phyloP scores from a whole-genome alignment of 257 asterid genomes.

The Solanum virginianum region DNA sequence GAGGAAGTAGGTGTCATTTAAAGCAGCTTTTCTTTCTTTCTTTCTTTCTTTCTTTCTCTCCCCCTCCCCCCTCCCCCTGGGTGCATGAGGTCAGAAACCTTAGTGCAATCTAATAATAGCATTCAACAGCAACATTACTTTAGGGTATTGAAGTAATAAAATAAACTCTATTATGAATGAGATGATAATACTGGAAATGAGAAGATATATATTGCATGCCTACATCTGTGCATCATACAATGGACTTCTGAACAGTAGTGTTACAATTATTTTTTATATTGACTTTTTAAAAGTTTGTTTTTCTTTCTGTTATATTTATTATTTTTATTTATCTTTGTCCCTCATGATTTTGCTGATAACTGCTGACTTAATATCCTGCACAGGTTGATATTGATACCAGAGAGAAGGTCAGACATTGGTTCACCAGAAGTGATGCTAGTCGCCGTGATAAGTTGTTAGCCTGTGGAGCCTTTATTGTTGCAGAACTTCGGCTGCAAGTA shows the following conservation, averaged over 20 bases:
- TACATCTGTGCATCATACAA: neutral
- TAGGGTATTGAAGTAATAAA: neutral
- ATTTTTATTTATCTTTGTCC: neutral
- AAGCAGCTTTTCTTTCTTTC: neutral
- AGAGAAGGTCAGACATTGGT: constrained; percentile 56
- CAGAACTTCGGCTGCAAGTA: constrained; percentile 79
- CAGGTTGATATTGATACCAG: constrained; percentile 40
- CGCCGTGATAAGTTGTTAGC: constrained; percentile 72
- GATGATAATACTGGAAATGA: neutral
- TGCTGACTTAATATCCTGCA: neutral
- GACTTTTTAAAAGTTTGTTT: neutral
- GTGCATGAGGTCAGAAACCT: neutral
- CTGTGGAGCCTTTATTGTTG: constrained; percentile 84
- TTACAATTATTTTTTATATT: neutral
- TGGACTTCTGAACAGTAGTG: neutral
- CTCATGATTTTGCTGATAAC: neutral
- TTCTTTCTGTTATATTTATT: neutral
- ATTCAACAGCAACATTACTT: neutral
- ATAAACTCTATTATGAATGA: neutral
- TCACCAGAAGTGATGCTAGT: constrained; percentile 37
- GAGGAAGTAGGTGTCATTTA: constrained; percentile 28
- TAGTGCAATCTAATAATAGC: neutral
- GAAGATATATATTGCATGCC: neutral
- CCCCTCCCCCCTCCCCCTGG: neutral
- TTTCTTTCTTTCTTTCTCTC: neutral